These are phyloP conservation scores for Microbotryum silenes-acaulis DNA, from an alignment of 1,284 basidiomycete genomes.

Conservation along the genomic window DNA sequence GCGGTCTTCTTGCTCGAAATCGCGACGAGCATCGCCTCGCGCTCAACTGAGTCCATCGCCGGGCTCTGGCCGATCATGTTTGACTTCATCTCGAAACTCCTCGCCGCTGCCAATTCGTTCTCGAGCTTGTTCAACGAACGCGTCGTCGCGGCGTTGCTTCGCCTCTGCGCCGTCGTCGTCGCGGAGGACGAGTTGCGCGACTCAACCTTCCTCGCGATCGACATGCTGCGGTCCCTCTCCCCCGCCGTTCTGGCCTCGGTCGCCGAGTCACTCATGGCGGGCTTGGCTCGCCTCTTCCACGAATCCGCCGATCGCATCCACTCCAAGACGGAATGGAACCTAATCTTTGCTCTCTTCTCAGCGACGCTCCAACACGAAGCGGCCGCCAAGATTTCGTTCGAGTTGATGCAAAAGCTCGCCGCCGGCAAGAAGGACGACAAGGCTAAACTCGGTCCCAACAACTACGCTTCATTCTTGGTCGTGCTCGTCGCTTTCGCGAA, in stretches of 20 bases:
- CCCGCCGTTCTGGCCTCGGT: conserved; percentile 68
- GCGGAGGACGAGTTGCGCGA: conserved; percentile 72
- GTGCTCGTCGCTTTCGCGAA: conserved; percentile 82
- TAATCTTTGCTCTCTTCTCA: conserved; percentile 82
- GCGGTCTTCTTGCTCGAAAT: conserved; percentile 89
- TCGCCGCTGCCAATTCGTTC: conserved; percentile 69
- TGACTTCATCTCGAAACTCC: conserved; percentile 74
- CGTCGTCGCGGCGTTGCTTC: conserved; percentile 82
- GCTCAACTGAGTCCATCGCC: conserved; percentile 61
- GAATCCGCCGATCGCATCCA: conserved; percentile 64
- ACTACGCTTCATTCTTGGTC: conserved; percentile 69
- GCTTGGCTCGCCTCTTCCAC: conserved; percentile 68
- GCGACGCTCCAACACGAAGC: conserved; percentile 80
- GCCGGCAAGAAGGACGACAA: conserved; percentile 56
- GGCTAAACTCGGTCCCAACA: conserved; percentile 40
- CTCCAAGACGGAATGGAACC: conserved; percentile 93
- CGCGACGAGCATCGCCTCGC: conserved; percentile 77
- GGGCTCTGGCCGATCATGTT: conserved; percentile 90
- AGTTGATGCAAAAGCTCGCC: conserved; percentile 59
- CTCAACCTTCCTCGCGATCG: conserved; percentile 87
- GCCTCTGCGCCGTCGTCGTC: conserved; percentile 69
- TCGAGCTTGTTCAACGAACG: conserved; percentile 87
- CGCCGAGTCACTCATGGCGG: conserved; percentile 82
- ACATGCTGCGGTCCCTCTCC: conserved; percentile 75
- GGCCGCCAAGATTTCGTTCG: conserved; percentile 75